Base-by-base conservation (phyloP, 257 asterid genomes). In the Lycium ferocissimum region DNA sequence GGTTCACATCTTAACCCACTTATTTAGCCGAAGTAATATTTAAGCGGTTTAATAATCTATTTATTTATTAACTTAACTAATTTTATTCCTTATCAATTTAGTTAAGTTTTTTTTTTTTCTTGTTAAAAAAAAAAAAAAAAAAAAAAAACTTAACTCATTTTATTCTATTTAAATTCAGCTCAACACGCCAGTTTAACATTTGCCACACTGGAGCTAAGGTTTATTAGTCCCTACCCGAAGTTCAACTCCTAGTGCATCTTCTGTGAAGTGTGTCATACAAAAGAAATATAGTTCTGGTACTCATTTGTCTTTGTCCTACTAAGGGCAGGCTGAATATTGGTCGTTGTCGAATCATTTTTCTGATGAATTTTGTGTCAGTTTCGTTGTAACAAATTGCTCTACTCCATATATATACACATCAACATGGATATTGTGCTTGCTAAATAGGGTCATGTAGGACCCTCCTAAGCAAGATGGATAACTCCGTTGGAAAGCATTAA, bases 341-440 rank as follows among this genome's bases (percentile, higher is more conserved):
- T 67, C 20, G 49, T 67, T n/a, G n/a, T 37, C 1, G 20, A 70
- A 70, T 75, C 7, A 75, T 49, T 22, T 75, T 20, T 75, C 43
- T 47, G 62, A 20, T 75, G 81, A 49, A 47, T 49, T 75, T 75
- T 22, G 81, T 75, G 62, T 75, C 81, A 75, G 61, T 73, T 73
- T 47, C 20, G 80, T 73, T 73, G 38, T 45, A 47, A 45, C 38
- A 59, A 58, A 76, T 69, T 61, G 75, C 45, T 75, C 57, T 11
- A 22, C 81, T 51, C 82, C 81, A 9, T 7, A 75, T 22, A 12
- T 12, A 26, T 0, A 75, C 37, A 3, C 13, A 76, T 76, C 15
- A 22, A 53, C 45, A 13, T 14, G 47, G 65, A 76, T 49, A 75
- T 12, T 49, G 20, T 13, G 81, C 18, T 75, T 22, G 5, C 81